Evolutionary conservation across 345 rosid genomes (phyloP), one percentile per base, ranked within the genome.

Genomic region (Fremontodendron californicum): DNA sequence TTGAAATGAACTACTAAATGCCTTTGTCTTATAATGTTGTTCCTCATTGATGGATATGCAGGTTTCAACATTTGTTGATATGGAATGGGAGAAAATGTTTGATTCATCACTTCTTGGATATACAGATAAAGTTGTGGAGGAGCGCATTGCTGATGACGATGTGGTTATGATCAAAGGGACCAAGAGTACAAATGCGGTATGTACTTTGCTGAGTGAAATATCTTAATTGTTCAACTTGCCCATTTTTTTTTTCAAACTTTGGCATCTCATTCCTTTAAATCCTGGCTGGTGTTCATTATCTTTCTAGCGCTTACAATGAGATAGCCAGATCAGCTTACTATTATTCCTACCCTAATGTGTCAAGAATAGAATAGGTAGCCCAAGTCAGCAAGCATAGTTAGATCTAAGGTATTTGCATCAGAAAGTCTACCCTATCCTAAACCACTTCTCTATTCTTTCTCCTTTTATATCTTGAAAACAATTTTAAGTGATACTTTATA

Each of bases 1-100:
- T 25, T 57, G 33, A 25, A 57, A 57, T 9, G 31, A 1, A 1
- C 61, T 9, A 55, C 9, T 54, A 9, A 25, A 27, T 43, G 25
- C 31, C n/a, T 23, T 2, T 52, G 42, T 35, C 27, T 78, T 62
- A 31, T 58, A 71, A 75, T 63, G 11, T 76, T n/a, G 40, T 61
- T 74, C 9, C 23, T n/a, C 27, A 16, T 51, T 40, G 57, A 60
- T 71, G 54, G 69, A 21, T 70, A 40, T 81, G 68, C 82, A 95
- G 99, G 96, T 93, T 68, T 91, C 97, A 68, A 95, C 99, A 71
- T 95, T 95, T 85, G 98, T 96, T 76, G 99, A 95, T 77, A 95
- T 92, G 98, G 98, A 95, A 81, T 98, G 99, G 1, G 96, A 95
- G 58, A 98, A 93, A 82, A 95, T 98, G 60, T 95, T 88, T 80